Base-by-base conservation (phyloP, 1,284 basidiomycete species). In the Ustanciosporium gigantosporum region DNA sequence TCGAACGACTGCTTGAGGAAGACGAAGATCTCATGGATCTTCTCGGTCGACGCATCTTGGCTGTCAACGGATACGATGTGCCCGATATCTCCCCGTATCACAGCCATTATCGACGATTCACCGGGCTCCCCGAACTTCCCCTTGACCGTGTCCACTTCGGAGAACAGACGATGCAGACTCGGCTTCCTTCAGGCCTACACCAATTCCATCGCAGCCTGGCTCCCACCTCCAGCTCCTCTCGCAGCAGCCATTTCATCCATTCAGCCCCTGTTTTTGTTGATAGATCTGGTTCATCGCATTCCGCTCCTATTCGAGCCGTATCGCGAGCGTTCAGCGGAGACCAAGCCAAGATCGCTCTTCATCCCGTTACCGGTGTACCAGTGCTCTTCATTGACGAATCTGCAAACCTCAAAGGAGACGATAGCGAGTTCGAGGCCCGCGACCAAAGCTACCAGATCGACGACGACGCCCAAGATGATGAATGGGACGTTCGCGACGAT, bases 41-140 rank as follows among this genome's bases (percentile, higher is more conserved):
- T 29, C 55, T 71, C 31, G 68, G 68, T 0, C 48, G 59, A 14
- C 51, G 68, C 15, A 27, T 71, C 4, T 53, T 71, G 5, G 61
- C 68, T 1, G 41, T 55, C 11, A 41, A 44, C 3, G 68, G 68
- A 3, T 39, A 66, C 21, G 61, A 64, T 19, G 41, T 70, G 3
- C 36, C 37, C 13, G 56, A 60, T 23, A 24, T 51, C 27, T 58
- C 50, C 55, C 27, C 39, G 5, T 35, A 46, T 8, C 20, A 45
- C 15, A 29, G 31, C 20, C 44, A 51, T 7, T 35, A 29, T 16
- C 31, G 35, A 20, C 19, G 5, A 3, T 17, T 13, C 20, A 25
- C 17, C 14, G 24, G 25, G 22, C 22, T 14, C 17, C 32, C 3
- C 23, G 25, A 13, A 32, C 49, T 35, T 41, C 31, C 15, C n/a